Percentiles rank a stretch among this genome's conserved stretches.
Conservation (phyloP, 2,329 filamentous ascomycete species). For the Talaromyces islandicus region DNA sequence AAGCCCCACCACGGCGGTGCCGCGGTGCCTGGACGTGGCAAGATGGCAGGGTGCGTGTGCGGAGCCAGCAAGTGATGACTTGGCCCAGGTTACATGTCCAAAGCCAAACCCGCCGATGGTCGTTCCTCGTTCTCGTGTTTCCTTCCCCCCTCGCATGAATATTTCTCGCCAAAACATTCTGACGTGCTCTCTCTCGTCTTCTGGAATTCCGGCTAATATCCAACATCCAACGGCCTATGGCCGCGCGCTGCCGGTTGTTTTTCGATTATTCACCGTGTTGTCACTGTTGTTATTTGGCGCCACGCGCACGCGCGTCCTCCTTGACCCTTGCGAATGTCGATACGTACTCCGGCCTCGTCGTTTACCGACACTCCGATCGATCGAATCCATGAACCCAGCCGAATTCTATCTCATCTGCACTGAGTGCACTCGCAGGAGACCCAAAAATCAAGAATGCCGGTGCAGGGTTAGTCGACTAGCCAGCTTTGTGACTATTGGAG, state of each 20-base stretch:
- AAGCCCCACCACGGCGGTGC: constrained; percentile 5
- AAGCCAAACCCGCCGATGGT: not conserved
- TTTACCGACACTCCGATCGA: not conserved
- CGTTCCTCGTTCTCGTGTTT: not conserved
- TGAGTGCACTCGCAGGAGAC: not conserved
- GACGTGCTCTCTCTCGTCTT: not conserved
- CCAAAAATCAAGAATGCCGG: not conserved
- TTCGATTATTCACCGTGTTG: not conserved
- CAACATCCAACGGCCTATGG: not conserved
- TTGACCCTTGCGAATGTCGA: not conserved
- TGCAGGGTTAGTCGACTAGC: not conserved
- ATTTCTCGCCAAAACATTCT: not conserved
- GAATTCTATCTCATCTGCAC: not conserved
- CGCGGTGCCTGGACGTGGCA: constrained; percentile 9
- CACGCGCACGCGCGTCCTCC: not conserved
- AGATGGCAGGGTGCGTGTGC: not conserved
- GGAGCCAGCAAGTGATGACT: not conserved
- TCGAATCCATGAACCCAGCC: not conserved
- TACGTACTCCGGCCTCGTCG: not conserved
- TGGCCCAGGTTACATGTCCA: not conserved
- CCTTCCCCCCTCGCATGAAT: not conserved
- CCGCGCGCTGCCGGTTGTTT: not conserved
- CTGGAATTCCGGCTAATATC: not conserved
- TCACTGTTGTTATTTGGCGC: not conserved
- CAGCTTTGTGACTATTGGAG: not conserved